A percentile compares a stretch with the other conserved stretches of the same genome.
These are phyloP conservation scores for Avena sativa DNA, from an alignment of 176 grass and related monocot genomes.

Conservation along the genomic window DNA sequence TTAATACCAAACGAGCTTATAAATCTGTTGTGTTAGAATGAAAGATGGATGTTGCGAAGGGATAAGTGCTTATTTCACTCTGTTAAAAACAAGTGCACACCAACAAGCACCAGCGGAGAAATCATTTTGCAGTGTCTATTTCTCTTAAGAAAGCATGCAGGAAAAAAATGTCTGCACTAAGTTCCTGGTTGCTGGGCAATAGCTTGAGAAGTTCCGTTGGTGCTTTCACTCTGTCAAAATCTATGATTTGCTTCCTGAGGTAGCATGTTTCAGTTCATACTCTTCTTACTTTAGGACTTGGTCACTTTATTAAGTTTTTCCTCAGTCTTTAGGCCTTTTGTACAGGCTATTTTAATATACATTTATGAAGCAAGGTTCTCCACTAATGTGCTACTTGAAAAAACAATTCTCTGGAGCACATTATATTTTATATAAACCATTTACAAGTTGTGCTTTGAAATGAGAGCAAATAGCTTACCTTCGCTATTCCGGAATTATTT, in stretches of 20 bases:
- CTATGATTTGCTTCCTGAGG: neutral
- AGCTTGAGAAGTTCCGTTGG: neutral
- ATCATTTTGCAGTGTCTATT: neutral
- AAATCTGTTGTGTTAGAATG: too few species aligned
- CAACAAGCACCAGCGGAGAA: neutral
- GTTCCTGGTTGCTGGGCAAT: neutral
- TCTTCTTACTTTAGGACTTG: neutral
- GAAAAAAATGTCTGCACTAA: neutral
- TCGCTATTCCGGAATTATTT: constrained; percentile 39
- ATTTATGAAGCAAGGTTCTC: neutral
- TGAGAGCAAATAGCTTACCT: constrained; percentile 41
- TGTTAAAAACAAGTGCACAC: neutral
- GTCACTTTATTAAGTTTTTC: neutral
- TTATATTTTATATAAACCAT: neutral
- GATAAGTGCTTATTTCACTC: too few species aligned
- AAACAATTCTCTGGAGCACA: neutral
- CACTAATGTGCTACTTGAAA: neutral
- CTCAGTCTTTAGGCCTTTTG: neutral
- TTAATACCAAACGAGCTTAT: neutral
- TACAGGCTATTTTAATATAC: neutral
- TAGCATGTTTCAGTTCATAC: constrained; percentile 3
- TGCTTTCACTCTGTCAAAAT: constrained; percentile 7
- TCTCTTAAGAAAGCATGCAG: neutral
- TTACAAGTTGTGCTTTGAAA: neutral
- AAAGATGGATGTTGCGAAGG: neutral